Evolutionary conservation across 331 rosid genomes (phyloP).

Genomic region (Malus hybrid): DNA sequence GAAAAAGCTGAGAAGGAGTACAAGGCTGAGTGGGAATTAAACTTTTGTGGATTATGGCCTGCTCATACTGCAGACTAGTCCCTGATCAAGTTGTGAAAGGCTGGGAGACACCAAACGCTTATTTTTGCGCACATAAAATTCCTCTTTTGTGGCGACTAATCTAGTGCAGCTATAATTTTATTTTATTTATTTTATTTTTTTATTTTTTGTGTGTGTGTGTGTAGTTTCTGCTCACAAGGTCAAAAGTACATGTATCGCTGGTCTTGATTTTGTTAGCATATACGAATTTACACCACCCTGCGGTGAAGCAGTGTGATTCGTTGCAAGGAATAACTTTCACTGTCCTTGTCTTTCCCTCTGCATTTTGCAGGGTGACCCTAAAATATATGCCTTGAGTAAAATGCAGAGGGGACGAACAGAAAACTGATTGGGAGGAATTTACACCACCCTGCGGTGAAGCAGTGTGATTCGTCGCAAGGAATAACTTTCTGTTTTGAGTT

Average conservation of each 20-base stretch:
- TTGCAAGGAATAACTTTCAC: too few relatives aligned
- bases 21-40: conserved; percentile 2
- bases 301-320: too few relatives aligned
- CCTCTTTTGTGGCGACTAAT: not conserved
- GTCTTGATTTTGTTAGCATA: too few relatives aligned
- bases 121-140: not conserved
- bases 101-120: not conserved
- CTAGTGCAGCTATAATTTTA: not conserved
- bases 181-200: not conserved
- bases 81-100: not conserved
- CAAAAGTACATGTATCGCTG: too few relatives aligned
- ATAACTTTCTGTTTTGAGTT: too few relatives aligned
- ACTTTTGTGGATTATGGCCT: not conserved
- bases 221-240: too few relatives aligned
- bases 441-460: too few relatives aligned
- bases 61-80: not conserved
- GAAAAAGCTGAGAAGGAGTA: not conserved
- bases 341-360: not conserved
- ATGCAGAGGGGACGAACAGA: not conserved
- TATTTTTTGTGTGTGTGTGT: too few relatives aligned
- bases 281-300: too few relatives aligned
- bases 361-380: not conserved
- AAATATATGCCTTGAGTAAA: not conserved
- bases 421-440: too few relatives aligned
- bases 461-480: too few relatives aligned